Conservation (phyloP, 1,284 basidiomycete species). For the Cutaneotrichosporon sp. region DNA sequence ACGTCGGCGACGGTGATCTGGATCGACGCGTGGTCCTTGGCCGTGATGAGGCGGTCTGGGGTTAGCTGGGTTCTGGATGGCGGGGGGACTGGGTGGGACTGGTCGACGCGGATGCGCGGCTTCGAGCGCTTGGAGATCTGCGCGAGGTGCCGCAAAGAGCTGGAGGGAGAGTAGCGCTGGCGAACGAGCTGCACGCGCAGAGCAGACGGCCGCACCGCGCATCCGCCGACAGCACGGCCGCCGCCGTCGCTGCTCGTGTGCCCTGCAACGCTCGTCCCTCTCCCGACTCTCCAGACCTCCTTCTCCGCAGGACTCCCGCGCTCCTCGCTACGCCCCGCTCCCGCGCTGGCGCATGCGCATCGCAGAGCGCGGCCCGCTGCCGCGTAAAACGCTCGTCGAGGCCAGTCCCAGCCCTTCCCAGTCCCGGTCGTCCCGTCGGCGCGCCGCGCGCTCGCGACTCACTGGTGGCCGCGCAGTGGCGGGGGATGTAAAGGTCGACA, state of each 20-base stretch:
- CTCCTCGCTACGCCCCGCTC: too few relatives aligned
- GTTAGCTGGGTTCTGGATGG: neutral
- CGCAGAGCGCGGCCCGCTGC: neutral
- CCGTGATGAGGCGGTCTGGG: slow-evolving; percentile 91
- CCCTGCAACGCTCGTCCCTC: neutral
- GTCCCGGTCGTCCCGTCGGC: neutral
- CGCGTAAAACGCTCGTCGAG: neutral
- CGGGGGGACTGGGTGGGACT: neutral
- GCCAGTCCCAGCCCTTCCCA: neutral
- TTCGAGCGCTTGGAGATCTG: neutral
- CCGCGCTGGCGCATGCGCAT: too few relatives aligned
- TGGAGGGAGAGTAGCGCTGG: too few relatives aligned
- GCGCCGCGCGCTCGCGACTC: slow-evolving; percentile 50
- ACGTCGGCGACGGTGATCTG: slow-evolving; percentile 94
- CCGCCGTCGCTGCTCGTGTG: neutral
- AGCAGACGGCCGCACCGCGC: neutral
- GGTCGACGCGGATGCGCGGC: neutral
- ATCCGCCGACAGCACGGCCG: neutral
- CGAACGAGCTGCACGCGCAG: too few relatives aligned
- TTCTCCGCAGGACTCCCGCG: neutral
- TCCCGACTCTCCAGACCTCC: neutral
- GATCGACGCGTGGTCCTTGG: slow-evolving; percentile 98
- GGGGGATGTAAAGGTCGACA: slow-evolving; percentile 99
- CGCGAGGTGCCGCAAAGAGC: too few relatives aligned
- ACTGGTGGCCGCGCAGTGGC: slow-evolving; percentile 98